These are phyloP conservation scores for Leccinum rimulosum DNA, from an alignment of 768 basidiomycete species.

Conservation along the genomic window DNA sequence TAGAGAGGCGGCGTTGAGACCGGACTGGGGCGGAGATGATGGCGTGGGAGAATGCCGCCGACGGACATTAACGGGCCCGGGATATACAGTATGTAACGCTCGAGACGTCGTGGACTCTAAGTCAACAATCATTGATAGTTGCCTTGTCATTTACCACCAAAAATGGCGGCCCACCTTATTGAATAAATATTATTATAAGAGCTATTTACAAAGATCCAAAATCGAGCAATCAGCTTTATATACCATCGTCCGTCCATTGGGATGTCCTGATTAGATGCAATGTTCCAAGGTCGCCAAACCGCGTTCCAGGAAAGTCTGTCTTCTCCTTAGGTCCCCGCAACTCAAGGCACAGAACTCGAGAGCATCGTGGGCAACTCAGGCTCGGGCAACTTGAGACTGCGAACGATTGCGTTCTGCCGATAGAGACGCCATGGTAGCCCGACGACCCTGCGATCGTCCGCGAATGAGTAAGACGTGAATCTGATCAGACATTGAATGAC, in stretches of 20 bases:
- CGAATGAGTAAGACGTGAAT: neutral
- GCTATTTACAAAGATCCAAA: neutral
- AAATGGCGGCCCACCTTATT: neutral
- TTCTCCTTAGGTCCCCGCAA: neutral
- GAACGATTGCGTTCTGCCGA: slow-evolving; percentile 5
- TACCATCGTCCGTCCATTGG: neutral
- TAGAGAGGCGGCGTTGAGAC: slow-evolving; percentile 43
- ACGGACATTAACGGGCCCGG: no score
- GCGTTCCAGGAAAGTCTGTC: neutral
- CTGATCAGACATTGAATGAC: neutral
- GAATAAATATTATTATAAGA: neutral
- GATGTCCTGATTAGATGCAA: neutral
- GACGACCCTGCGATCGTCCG: neutral
- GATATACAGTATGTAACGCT: no score
- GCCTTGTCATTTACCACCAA: no score
- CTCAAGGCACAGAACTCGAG: neutral
- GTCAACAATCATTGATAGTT: no score
- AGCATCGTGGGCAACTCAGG: neutral
- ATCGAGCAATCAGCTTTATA: neutral
- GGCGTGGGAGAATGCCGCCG: no score
- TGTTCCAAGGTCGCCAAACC: no score
- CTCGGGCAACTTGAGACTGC: neutral
- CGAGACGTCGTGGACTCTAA: no score
- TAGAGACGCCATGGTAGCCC: slow-evolving; percentile 7
- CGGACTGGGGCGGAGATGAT: slow-evolving; percentile 15